A percentile compares a stretch with the other conserved stretches of the same genome.
These are phyloP conservation scores for Oryza glumipatula DNA, from an alignment of 176 grass and related monocot genomes.

Conservation along the genomic window DNA sequence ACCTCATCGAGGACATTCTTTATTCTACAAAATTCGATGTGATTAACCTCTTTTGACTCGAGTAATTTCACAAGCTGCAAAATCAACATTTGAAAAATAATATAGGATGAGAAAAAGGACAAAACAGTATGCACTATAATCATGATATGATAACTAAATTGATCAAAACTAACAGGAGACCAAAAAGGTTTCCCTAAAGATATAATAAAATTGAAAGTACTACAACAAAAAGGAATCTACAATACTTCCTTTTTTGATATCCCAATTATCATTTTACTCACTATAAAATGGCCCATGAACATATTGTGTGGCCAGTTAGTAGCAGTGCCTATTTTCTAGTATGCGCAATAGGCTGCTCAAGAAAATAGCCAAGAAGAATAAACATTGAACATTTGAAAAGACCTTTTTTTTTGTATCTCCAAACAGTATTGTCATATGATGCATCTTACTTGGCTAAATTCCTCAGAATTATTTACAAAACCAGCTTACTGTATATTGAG, in stretches of 20 bases:
- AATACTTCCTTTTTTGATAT: slow-evolving; percentile 5
- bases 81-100: slow-evolving; percentile 34
- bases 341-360: too few species aligned
- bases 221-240: not conserved
- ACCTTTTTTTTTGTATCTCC: slow-evolving; percentile 10
- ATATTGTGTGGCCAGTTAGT: not conserved
- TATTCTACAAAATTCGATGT: slow-evolving; percentile 96
- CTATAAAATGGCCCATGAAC: not conserved
- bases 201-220: not conserved
- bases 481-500: not conserved
- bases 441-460: slow-evolving; percentile 15
- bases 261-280: not conserved
- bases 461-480: not conserved
- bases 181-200: slow-evolving; percentile 25
- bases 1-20: slow-evolving; percentile 87
- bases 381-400: not conserved
- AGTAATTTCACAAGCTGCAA: slow-evolving; percentile 97
- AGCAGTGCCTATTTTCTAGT: not conserved
- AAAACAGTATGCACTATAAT: slow-evolving; percentile 20
- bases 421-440: not conserved
- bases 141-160: slow-evolving; percentile 16
- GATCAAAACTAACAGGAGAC: not conserved
- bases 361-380: not conserved
- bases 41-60: slow-evolving; percentile 93
- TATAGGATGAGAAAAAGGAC: slow-evolving; percentile 29